Evolutionary conservation across 75 land plant genomes (phyloP).

Genomic region (Cupressus sempervirens): DNA sequence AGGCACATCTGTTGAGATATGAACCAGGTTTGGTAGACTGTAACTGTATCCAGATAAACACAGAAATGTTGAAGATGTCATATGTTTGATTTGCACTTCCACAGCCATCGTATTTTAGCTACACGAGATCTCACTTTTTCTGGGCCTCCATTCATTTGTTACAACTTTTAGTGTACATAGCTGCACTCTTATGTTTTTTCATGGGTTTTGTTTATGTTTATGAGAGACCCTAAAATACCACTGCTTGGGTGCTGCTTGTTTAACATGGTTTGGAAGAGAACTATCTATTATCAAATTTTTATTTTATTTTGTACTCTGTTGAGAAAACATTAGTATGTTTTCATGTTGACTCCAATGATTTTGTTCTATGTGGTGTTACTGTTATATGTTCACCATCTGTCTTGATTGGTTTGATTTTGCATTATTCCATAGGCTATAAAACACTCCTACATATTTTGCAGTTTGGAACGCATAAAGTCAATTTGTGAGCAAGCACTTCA

Average conservation of each 20-base stretch:
- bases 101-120: background rate
- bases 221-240: background rate
- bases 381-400: background rate
- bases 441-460: constrained; percentile 7
- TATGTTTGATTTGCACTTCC: background rate
- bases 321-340: background rate
- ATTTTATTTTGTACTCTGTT: background rate
- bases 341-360: background rate
- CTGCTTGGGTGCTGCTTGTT: background rate
- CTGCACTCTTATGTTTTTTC: background rate
- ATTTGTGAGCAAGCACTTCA: constrained; percentile 24
- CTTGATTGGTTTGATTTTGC: background rate
- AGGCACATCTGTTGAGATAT: background rate
- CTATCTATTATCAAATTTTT: background rate
- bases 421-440: background rate
- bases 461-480: constrained; percentile 26
- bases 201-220: background rate
- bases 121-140: background rate
- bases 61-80: no score
- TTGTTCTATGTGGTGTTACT: background rate
- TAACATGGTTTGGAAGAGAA: background rate
- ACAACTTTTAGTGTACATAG: background rate
- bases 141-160: background rate
- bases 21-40: no score
- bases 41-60: no score